A percentile compares a stretch with the other conserved stretches of the same genome.
Evolutionary conservation across 108 stramenopile species (phyloP).

Genomic region (Seminavis robusta): DNA sequence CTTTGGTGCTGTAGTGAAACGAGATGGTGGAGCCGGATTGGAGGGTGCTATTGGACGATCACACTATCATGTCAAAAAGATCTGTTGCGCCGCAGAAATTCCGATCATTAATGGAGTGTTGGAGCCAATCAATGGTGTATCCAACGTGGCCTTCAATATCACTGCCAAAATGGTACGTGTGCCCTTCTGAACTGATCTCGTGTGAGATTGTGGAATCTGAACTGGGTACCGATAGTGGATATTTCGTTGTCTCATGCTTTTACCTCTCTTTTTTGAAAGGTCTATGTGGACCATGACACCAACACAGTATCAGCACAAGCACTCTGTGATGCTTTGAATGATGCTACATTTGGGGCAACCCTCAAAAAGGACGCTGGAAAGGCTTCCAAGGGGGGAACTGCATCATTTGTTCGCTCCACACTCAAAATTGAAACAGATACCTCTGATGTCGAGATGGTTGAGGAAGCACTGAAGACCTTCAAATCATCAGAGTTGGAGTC

Average conservation of each 20-base stretch:
- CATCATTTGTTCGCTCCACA: neutral
- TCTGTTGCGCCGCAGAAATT: conserved; percentile 27
- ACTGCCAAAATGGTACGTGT: conserved; percentile 18
- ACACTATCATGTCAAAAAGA: conserved; percentile 17
- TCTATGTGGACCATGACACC: conserved; percentile 40
- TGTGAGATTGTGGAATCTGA: no score
- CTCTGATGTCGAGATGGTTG: neutral
- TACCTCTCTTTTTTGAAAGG: no score
- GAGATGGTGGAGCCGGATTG: conserved; percentile 30
- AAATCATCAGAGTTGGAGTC: conserved; percentile 8
- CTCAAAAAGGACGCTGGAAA: conserved; percentile 29
- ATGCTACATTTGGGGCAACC: conserved; percentile 34
- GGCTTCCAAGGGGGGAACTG: neutral
- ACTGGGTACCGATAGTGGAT: no score
- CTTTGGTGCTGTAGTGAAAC: conserved; percentile 40
- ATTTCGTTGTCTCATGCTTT: no score
- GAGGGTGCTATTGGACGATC: conserved; percentile 13
- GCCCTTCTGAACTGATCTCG: no score
- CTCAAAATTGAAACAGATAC: neutral
- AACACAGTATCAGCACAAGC: conserved; percentile 16
- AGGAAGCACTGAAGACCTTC: conserved; percentile 6
- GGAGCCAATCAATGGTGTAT: conserved; percentile 19
- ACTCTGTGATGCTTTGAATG: conserved; percentile 33
- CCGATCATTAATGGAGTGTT: conserved; percentile 16
- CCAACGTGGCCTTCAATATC: conserved; percentile 12